Percentiles rank a stretch among this genome's conserved stretches.
Conservation (phyloP, 2,329 filamentous ascomycete species). For the Fusarium anthophilum region DNA sequence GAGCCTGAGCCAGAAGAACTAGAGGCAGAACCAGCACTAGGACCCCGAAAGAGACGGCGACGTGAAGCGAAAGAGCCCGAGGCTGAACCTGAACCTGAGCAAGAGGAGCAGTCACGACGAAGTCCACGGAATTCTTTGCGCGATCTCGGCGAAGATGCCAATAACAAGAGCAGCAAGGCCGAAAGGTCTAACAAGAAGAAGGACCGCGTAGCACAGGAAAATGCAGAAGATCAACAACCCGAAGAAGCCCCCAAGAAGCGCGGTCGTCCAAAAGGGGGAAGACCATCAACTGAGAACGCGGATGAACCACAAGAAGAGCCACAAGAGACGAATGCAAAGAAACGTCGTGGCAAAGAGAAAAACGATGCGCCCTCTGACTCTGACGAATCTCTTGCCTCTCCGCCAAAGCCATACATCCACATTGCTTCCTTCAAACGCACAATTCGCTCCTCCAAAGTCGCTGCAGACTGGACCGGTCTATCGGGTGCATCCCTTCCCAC, state of each 20-base stretch:
- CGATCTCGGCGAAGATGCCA: slow-evolving; percentile 9
- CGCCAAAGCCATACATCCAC: slow-evolving; percentile 57
- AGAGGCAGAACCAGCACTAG: not conserved
- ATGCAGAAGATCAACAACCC: slow-evolving; percentile 9
- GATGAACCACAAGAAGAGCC: not conserved
- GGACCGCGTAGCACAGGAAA: slow-evolving; percentile 1
- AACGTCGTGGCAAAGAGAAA: slow-evolving; percentile 31
- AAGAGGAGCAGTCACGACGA: slow-evolving; percentile 15
- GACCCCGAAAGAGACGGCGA: slow-evolving; percentile 24
- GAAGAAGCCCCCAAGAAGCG: slow-evolving; percentile 24
- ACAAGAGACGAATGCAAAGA: slow-evolving; percentile 7
- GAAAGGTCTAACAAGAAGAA: slow-evolving; percentile 21
- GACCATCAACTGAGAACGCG: not conserved
- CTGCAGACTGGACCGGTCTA: slow-evolving; percentile 73
- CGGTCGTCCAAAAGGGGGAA: slow-evolving; percentile 14
- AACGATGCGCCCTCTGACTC: slow-evolving; percentile 32
- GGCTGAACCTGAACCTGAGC: not conserved
- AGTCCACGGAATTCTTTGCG: slow-evolving; percentile 34
- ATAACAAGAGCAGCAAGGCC: slow-evolving; percentile 31
- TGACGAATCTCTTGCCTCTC: slow-evolving; percentile 38
- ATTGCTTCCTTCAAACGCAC: slow-evolving; percentile 60
- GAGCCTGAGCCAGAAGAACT: slow-evolving; percentile 24
- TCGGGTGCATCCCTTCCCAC: slow-evolving; percentile 63
- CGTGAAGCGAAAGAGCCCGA: slow-evolving; percentile 1
- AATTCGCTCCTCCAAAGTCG: slow-evolving; percentile 71